Evolutionary conservation across 805 yeast genomes (phyloP), one percentile per base, ranked within the genome.

Genomic region (Starmerella vitae): DNA sequence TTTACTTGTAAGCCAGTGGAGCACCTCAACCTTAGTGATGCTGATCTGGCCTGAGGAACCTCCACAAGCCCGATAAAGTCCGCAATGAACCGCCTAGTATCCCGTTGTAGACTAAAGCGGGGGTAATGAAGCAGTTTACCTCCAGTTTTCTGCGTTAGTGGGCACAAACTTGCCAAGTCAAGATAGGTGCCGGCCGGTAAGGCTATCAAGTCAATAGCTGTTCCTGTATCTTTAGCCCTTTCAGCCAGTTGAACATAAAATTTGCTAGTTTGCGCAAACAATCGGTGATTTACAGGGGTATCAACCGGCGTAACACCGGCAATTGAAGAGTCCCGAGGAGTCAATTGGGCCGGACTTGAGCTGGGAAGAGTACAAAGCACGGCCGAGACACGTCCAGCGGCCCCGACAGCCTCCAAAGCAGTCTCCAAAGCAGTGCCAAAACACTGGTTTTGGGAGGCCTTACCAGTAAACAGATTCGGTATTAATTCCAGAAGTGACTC

Each of bases 1-100:
- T 38, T 61, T 7, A 88, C 83, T 53, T 82, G 93, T 37, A 91
- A 63, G 0, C 97, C 97, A 47, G 71, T 74, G 1, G 96, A 84
- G 50, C 86, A 78, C 47, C 98, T 78, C 20, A 85, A 71, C 53
- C 85, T 85, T 47, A 88, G 60, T 48, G 78, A 78, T 4, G 81
- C 86, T 56, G 82, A 91, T 51, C 79, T 79, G 4, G 93, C 97
- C 13, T 79, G 66, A n/a, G 33, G 12, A 3, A 48, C 42, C 24
- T 38, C 33, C 1, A 31, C 37, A 8, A 38, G 29, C 4, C 33
- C 34, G 17, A 44, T 21, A 21, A 57, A 51, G 20, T 79, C 80
- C 32, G 75, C 70, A 8, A 74, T 69, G 37, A 83, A 65, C 10
- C 71, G 65, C 17, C 72, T 58, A 19, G 82, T 85, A 58, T 91